These are phyloP conservation scores for Cardamine resedifolia DNA, from an alignment of 345 rosid genomes.

Conservation along the genomic window DNA sequence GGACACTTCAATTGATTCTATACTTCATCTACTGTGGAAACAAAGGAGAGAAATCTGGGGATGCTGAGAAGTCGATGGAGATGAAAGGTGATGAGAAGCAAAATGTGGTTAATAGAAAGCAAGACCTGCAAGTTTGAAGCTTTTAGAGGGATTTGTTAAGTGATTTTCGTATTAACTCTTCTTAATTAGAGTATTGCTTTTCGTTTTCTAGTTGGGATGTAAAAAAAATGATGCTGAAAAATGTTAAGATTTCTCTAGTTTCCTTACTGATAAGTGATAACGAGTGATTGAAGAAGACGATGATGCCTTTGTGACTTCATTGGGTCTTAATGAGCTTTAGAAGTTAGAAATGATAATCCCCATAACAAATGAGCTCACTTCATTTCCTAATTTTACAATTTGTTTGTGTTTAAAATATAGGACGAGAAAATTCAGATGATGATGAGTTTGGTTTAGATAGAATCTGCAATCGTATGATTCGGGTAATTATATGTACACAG, in stretches of 20 bases:
- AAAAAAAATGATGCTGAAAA: slow-evolving; percentile 12
- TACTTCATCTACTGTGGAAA: slow-evolving; percentile 71
- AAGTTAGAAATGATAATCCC: neutral
- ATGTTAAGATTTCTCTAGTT: slow-evolving; percentile 9
- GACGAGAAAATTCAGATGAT: no score
- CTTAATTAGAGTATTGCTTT: slow-evolving; percentile 20
- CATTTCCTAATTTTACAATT: neutral
- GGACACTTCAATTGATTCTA: slow-evolving; percentile 69
- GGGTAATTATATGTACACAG: neutral
- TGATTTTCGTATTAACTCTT: slow-evolving; percentile 23
- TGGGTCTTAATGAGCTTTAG: neutral
- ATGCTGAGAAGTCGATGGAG: slow-evolving; percentile 36
- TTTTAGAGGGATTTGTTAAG: slow-evolving; percentile 4
- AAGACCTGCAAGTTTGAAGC: slow-evolving; percentile 37
- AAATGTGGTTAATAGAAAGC: slow-evolving; percentile 36
- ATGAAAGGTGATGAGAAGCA: slow-evolving; percentile 42
- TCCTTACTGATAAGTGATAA: neutral
- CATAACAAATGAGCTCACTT: neutral
- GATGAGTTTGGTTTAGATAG: no score
- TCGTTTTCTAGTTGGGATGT: slow-evolving; percentile 18
- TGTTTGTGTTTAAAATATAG: neutral
- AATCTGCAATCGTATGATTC: neutral
- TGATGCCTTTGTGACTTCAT: neutral
- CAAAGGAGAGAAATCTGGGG: slow-evolving; percentile 40
- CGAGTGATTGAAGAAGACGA: slow-evolving; percentile 6